Evolutionary conservation across 2,329 filamentous ascomycete species (phyloP), one percentile per base, ranked within the genome.

Genomic region (Sclerotinia trifoliorum): DNA sequence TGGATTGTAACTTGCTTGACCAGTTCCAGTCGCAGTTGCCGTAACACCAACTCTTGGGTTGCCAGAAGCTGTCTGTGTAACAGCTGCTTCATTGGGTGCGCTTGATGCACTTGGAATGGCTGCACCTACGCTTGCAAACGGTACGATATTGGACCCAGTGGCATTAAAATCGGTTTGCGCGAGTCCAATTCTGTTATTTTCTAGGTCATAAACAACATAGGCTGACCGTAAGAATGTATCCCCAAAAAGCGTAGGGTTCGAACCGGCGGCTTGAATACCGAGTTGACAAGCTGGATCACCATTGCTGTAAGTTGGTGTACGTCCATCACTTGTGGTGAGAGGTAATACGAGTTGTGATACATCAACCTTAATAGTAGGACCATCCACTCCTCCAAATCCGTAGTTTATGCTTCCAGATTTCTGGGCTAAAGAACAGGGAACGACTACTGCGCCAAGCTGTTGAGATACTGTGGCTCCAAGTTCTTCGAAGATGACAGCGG

Each of bases 211-310:
- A 19, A 86, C 83, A 2, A 83, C 82, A 69, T 86, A 86, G 0
- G 84, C 83, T 55, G 82, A 83, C 68, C 84, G 78, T 48, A 86
- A 77, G 75, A 86, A 86, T 1, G 83, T 83, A 71, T 86, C 84
- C 6, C 84, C 84, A 49, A 86, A 78, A 15, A 80, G 70, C 15
- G 74, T 74, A 5, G 74, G 75, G 11, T 74, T 67, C 24, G 72
- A 64, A 26, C 72, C 74, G 10, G 76, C 76, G 3, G 74, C 60
- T 73, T 83, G 80, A 68, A 89, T 81, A 58, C 86, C 86, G 64
- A 88, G 85, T 72, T 84, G 80, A 75, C 86, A 88, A n/a, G 73
- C 74, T 19, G 70, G 63, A 7, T 77, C 73, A 19, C 80, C 78
- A 46, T 77, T 74, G 10, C 55, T 62, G 35, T 74, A 76, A 24